Percentiles rank a stretch among this genome's conserved stretches.
Conservation (phyloP, 75 land plant genomes). For the Pinus tabuliformis region DNA sequence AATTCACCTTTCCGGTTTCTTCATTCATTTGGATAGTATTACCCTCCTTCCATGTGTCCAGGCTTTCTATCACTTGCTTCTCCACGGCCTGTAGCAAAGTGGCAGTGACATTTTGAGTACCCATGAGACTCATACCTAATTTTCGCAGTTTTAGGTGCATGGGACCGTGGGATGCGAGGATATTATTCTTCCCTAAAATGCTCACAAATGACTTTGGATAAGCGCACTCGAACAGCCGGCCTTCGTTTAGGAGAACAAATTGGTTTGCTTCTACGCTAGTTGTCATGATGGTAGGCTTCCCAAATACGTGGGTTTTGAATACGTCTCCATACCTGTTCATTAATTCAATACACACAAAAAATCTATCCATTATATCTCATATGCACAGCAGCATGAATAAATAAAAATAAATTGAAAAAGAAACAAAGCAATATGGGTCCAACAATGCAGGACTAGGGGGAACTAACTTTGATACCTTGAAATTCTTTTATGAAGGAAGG, state of each 20-base stretch:
- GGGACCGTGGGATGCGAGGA: background rate
- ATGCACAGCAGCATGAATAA: no score
- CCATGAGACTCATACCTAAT: background rate
- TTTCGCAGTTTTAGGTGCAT: conserved; percentile 6
- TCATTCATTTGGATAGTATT: background rate
- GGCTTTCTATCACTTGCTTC: conserved; percentile 14
- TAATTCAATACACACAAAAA: background rate
- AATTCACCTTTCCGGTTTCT: background rate
- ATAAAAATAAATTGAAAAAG: no score
- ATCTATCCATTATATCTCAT: background rate
- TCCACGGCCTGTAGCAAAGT: background rate
- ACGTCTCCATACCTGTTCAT: conserved; percentile 25
- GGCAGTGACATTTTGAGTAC: background rate
- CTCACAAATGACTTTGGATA: conserved; percentile 8
- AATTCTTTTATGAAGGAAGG: conserved; percentile 1
- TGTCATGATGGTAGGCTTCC: conserved; percentile 19
- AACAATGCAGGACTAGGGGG: background rate
- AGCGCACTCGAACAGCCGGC: conserved; percentile 3
- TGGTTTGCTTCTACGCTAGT: conserved; percentile 17
- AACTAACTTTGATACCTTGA: background rate
- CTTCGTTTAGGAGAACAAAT: conserved; percentile 19
- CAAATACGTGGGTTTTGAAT: conserved; percentile 31
- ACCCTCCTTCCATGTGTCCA: conserved; percentile 38
- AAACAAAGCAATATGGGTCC: background rate
- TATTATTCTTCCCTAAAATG: conserved; percentile 11